phyloP scores from a whole-genome alignment of 176 grass and related monocot species.

The Oryza officinalis region DNA sequence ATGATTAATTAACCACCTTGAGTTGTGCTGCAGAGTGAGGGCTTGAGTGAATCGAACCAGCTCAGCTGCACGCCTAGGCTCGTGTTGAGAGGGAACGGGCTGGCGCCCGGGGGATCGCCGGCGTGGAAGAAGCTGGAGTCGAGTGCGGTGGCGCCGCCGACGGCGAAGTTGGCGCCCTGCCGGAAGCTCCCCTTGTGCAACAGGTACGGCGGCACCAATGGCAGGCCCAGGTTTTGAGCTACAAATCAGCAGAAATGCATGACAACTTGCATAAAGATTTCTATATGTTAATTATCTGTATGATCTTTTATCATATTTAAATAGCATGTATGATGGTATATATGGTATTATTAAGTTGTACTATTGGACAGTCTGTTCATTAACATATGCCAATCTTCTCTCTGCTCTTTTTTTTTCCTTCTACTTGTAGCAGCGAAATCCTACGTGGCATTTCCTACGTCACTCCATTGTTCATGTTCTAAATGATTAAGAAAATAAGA shows the following conservation, averaged over 20 bases:
- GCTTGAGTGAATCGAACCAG: conserved; percentile 51
- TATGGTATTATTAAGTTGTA: too few relatives aligned
- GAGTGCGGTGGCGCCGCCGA: conserved; percentile 45
- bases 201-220: conserved; percentile 39
- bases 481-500: too few relatives aligned
- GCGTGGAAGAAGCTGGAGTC: conserved; percentile 38
- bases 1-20: conserved; percentile 16
- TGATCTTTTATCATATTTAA: too few relatives aligned
- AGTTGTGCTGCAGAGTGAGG: conserved; percentile 39
- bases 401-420: too few relatives aligned
- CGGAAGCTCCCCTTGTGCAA: conserved; percentile 36
- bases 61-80: conserved; percentile 46
- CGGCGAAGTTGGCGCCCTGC: conserved; percentile 51
- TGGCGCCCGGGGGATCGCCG: not conserved
- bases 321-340: too few relatives aligned
- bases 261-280: too few relatives aligned
- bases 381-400: too few relatives aligned
- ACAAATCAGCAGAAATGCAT: not conserved
- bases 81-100: conserved; percentile 33
- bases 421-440: too few relatives aligned
- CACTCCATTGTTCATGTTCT: too few relatives aligned
- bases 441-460: too few relatives aligned
- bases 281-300: too few relatives aligned
- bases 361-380: too few relatives aligned
- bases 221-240: conserved; percentile 39